Evolutionary conservation across 2,329 filamentous ascomycete species (phyloP), one percentile per base, ranked within the genome.

Genomic region (Diaporthe citrichinensis): DNA sequence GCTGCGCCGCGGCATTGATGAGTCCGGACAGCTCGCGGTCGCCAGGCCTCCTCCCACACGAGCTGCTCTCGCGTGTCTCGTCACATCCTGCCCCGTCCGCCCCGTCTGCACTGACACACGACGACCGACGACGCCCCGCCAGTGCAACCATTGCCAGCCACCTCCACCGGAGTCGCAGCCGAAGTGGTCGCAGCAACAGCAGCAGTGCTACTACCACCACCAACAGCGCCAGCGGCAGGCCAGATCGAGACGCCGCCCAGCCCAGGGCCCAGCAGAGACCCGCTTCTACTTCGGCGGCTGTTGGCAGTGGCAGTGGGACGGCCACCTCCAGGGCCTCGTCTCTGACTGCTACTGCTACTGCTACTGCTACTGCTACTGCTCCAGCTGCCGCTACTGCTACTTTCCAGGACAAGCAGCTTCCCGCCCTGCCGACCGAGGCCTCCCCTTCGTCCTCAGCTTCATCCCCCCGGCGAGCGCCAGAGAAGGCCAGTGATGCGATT

Each of bases 101-200:
- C 61, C 46, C 46, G 46, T 71, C 49, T 57, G 59, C 36, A 53
- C 72, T 58, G 59, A 65, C 71, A 76, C 51, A 69, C 65, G 65
- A 69, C 65, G 65, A 69, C 65, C 65, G 65, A 28, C 49, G 49
- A 41, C 65, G 65, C 65, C 65, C 65, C 65, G 65, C 65, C 65
- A 69, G 65, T 69, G 65, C 65, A 69, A 69, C 65, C 49, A 53
- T 69, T 55, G 49, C 14, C 9, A 69, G 65, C 65, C 65, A 51
- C 17, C 65, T 69, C 49, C 65, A 69, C 34, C 65, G 46, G 6
- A 55, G 49, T 28, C 65, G 49, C 49, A 55, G 65, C 36, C 65
- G 65, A 34, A 69, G 65, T 36, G 34, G 65, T 41, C 34, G 49
- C 49, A 41, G 49, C n/a, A 41, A 31, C 36, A 53, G 17, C 58